Evolutionary conservation across 805 yeast genomes (phyloP), one percentile per base, ranked within the genome.

Genomic region (Trichomonascus vanleenenianus): DNA sequence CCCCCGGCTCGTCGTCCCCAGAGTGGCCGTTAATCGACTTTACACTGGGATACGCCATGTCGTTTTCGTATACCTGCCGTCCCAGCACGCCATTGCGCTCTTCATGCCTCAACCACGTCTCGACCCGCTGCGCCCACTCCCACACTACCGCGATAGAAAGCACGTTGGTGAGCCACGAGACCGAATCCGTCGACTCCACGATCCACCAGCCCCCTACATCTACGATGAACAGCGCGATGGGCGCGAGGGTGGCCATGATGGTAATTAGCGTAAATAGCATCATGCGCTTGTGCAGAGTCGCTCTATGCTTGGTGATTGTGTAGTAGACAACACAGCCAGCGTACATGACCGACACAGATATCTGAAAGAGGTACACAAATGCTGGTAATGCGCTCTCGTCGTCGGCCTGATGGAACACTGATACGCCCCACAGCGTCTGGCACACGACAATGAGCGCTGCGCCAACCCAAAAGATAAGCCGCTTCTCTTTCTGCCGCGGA

Each of bases 61-160:
- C 87, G 46, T 83, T 89, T 51, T 82, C 91, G 57, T 77, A 82
- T 38, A 83, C 75, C 14, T 79, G 79, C 49, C 94, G 67, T 1
- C 95, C 95, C 34, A 86, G 60, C 3, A 85, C 75, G 6, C 91
- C 85, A 48, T 79, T 81, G 37, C 78, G 77, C 54, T 84, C 89
- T 44, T 74, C 72, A 12, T 66, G 66, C 50, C 76, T 75, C 63
- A 78, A 79, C 35, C 81, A 61, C 10, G 73, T 67, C 42, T 74
- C 73, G 45, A 81, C 71, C 50, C 83, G 70, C 56, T 83, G 84
- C 50, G 83, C 73, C 91, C 94, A 86, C 61, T 85, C 94, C 93
- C 94, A 84, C 0, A 85, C 85, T 9, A 82, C 72, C 5, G 83
- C 83, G 27, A 85, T 83, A 31, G 85, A 75, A 16, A 82, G 69